Conservation (phyloP, 768 basidiomycete genomes). For the Phallus indusiatus region DNA sequence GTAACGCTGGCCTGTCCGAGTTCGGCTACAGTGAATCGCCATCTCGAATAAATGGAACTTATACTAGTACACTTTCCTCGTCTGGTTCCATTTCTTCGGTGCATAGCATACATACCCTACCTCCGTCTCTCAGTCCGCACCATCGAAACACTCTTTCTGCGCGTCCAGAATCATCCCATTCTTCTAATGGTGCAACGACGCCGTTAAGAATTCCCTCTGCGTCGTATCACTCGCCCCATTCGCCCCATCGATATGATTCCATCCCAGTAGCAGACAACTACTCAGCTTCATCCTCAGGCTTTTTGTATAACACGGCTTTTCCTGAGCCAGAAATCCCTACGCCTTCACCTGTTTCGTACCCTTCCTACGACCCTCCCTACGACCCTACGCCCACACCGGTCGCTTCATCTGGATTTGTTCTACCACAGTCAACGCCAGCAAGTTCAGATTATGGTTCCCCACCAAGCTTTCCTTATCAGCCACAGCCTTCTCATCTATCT, state of each 20-base stretch:
- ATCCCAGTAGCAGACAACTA: slow-evolving; percentile 4
- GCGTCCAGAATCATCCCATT: slow-evolving; percentile 1
- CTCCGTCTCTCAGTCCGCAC: neutral
- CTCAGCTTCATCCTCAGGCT: neutral
- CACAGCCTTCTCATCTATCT: neutral
- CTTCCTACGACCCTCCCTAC: neutral
- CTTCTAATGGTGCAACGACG: slow-evolving; percentile 17
- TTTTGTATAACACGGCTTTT: neutral
- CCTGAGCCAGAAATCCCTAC: slow-evolving; percentile 12
- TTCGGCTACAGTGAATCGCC: slow-evolving; percentile 5
- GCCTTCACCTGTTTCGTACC: slow-evolving; percentile 15
- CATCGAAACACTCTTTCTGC: slow-evolving; percentile 1
- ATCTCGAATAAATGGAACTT: neutral
- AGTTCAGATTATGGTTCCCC: slow-evolving; percentile 19
- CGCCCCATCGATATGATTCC: slow-evolving; percentile 10
- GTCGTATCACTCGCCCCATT: slow-evolving; percentile 16
- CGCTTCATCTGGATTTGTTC: slow-evolving; percentile 8
- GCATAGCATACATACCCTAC: neutral
- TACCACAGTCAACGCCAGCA: slow-evolving; percentile 25
- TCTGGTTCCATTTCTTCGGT: slow-evolving; percentile 8
- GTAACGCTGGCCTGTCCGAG: slow-evolving; percentile 3
- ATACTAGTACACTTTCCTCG: slow-evolving; percentile 6
- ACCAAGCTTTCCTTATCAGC: slow-evolving; percentile 13
- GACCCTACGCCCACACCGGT: neutral
- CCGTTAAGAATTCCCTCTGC: slow-evolving; percentile 24